Evolutionary conservation across 495 filamentous ascomycete species (phyloP).

Genomic region (Polyplosphaeria fusca): DNA sequence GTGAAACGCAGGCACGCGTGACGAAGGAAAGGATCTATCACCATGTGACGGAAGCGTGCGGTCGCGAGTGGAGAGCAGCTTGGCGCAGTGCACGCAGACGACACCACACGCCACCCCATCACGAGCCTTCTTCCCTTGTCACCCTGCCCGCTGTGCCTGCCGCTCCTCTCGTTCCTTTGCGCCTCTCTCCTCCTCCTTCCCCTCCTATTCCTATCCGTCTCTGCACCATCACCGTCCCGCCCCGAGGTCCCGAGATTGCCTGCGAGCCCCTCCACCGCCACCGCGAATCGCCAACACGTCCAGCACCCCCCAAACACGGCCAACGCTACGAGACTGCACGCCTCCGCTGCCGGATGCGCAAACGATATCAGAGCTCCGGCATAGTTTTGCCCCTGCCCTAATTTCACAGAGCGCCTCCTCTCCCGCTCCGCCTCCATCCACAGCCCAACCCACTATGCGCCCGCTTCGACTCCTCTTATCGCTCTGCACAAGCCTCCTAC

Average conservation of each 20-base stretch:
- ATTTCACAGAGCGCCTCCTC: no score
- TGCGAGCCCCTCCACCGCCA: no score
- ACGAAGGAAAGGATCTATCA: background rate
- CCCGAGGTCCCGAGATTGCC: no score
- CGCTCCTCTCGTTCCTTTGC: no score
- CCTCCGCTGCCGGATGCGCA: constrained; percentile 11
- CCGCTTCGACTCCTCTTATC: constrained; percentile 44
- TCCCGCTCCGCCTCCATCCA: background rate
- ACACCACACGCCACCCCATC: background rate
- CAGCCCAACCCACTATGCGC: constrained; percentile 36
- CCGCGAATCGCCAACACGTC: no score
- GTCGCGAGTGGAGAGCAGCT: background rate
- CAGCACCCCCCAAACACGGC: background rate
- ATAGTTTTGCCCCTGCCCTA: constrained; percentile 10
- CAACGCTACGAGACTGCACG: background rate
- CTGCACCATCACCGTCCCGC: no score
- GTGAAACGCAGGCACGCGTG: background rate
- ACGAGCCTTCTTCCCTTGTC: background rate
- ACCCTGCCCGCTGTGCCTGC: background rate
- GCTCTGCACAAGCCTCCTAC: constrained; percentile 36
- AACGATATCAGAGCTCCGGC: constrained; percentile 6
- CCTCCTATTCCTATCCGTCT: no score
- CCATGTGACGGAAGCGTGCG: background rate
- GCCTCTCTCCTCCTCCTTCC: no score
- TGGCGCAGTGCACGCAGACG: background rate